Evolutionary conservation across 163 green algal genomes (phyloP), one percentile per base, ranked within the genome.

Genomic region (Scenedesmus sp.): DNA sequence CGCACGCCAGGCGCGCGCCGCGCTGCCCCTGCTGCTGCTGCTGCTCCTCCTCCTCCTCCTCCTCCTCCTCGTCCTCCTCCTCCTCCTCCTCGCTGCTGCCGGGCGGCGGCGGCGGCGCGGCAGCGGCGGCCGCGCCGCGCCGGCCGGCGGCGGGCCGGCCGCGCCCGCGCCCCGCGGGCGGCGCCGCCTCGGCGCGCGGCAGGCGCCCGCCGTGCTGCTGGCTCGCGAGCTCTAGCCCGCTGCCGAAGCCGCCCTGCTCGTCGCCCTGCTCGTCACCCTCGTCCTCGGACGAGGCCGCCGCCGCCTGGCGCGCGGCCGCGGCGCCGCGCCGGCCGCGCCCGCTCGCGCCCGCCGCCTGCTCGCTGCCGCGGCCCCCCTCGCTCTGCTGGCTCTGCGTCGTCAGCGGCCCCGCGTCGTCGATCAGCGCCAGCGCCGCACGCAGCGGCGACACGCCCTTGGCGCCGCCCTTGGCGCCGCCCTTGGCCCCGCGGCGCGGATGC

Each of bases 331-430:
- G 42, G 58, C 20, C n/a, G n/a, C n/a, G n/a, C n/a, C n/a, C n/a
- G n/a, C n/a, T n/a, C n/a, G n/a, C n/a, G n/a, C n/a, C n/a, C n/a
- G n/a, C n/a, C n/a, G n/a, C n/a, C n/a, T n/a, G n/a, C n/a, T n/a
- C n/a, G n/a, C n/a, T n/a, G n/a, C 64, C 60, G 45, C 13, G 17
- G 28, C 44, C 45, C 17, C 20, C 15, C 64, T 62, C 45, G 47
- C 64, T 74, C 26, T 74, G 64, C 18, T 63, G 47, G 24, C 29
- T 63, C 50, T 75, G 48, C 10, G 66, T 75, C 4, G 62, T 50
- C 10, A 75, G 53, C 31, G 66, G 66, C 1, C 66, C 60, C 6
- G 33, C 33, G 29, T 69, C 60, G 60, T 69, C 60, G 22, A 48
- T 48, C 17, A 51, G 33, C 60, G 17, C 29, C 4, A 69, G 15